phyloP scores from a whole-genome alignment of 108 stramenopile genomes.

The Schizochytrium sp. region DNA sequence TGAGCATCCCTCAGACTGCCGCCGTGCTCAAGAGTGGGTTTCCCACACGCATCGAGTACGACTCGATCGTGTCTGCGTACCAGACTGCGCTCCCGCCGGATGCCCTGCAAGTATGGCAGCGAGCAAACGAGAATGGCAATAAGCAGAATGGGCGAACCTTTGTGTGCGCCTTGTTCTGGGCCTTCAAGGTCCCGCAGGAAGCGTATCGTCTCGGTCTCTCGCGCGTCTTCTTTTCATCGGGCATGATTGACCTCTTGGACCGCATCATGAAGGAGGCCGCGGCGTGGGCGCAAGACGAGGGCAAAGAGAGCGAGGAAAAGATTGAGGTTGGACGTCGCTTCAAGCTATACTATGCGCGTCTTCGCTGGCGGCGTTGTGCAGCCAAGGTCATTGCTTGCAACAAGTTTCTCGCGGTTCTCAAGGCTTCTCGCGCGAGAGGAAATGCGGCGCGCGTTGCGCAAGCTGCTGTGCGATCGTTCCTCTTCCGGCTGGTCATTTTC shows the following conservation, averaged over 20 bases:
- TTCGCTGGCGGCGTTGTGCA: neutral
- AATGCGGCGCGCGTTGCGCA: neutral
- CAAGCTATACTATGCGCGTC: constrained; percentile 8
- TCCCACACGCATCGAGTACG: constrained; percentile 11
- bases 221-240: neutral
- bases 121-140: neutral
- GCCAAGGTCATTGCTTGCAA: constrained; percentile 12
- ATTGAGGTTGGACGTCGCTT: neutral
- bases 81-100: neutral
- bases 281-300: constrained; percentile 11
- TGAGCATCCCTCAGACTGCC: neutral
- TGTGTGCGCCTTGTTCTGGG: neutral
- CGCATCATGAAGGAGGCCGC: constrained; percentile 13
- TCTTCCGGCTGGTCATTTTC: neutral
- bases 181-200: constrained; percentile 1
- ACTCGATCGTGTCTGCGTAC: neutral
- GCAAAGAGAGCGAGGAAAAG: neutral
- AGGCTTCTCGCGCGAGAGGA: neutral
- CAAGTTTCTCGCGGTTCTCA: neutral
- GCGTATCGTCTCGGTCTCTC: constrained; percentile 1
- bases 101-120: neutral
- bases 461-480: neutral
- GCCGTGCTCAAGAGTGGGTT: constrained; percentile 7
- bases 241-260: constrained; percentile 4
- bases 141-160: constrained; percentile 12